Evolutionary conservation across 176 grass and related monocot species (phyloP).

Genomic region (Triticum monococcum): DNA sequence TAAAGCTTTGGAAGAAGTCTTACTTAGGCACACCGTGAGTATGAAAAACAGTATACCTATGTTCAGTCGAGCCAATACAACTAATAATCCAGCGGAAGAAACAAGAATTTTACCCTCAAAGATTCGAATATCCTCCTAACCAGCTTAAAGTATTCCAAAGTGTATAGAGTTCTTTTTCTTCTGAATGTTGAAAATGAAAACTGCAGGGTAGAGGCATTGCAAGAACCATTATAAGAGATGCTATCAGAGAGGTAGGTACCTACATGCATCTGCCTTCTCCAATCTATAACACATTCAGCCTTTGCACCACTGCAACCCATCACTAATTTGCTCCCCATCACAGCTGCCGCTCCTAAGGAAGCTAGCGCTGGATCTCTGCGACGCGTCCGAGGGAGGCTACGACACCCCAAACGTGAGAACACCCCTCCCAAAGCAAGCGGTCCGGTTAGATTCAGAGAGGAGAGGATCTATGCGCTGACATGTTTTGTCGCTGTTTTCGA

Average conservation of each 20-base stretch:
- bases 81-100: neutral
- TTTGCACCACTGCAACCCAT: neutral
- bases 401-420: constrained; percentile 63
- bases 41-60: neutral
- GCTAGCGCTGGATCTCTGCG: constrained; percentile 72
- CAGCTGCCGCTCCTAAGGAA: constrained; percentile 64
- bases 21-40: constrained; percentile 81
- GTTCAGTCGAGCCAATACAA: neutral
- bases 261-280: neutral
- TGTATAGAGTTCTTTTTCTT: neutral
- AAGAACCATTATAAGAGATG: constrained; percentile 57
- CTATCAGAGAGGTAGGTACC: constrained; percentile 47
- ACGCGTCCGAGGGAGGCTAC: constrained; percentile 72
- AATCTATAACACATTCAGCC: neutral
- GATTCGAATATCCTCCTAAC: too few species aligned
- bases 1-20: constrained; percentile 74
- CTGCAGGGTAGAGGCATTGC: constrained; percentile 70
- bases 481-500: constrained; percentile 8
- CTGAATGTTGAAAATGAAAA: constrained; percentile 13
- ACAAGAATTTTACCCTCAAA: neutral
- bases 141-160: neutral
- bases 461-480: neutral
- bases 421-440: neutral
- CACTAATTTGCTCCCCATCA: neutral
- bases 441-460: too few species aligned